Base-by-base conservation (phyloP, 1,284 basidiomycete genomes). In the Moesziomyces globuligerus region DNA sequence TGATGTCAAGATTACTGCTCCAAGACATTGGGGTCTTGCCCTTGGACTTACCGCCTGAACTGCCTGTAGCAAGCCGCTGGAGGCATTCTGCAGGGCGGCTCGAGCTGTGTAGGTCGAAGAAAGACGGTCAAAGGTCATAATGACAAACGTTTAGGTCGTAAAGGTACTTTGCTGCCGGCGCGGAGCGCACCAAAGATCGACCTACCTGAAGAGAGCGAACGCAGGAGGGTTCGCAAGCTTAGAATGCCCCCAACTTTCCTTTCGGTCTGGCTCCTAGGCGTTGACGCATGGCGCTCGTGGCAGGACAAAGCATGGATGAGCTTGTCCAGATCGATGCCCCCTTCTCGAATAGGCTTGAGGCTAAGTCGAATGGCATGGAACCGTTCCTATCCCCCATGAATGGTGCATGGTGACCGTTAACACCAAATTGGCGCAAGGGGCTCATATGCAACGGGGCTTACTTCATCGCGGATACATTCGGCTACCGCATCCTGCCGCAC, bases 241-340 rank as follows among this genome's bases (percentile, higher is more conserved):
- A 94, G 86, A 84, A 94, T 89, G 68, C 92, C 89, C 3, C 86
- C 83, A 43, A 94, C 88, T 15, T 91, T 88, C 17, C 86, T 83
- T 11, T 89, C 89, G 1, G 90, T 90, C 3, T 86, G 85, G 64
- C 88, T 89, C 3, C 53, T 20, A 21, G 58, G 24, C 21, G 25
- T 52, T n/a, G 29, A 21, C 15, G 48, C 62, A 15, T 38, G 17
- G 52, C 20, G 78, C 18, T 49, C 47, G 9, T 37, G 48, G 21
- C 39, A 47, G n/a, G 66, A 53, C 1, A 72, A 45, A 7, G 47
- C 25, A 26, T 70, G 55, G n/a, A 94, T 90, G 6, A 96, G 85
- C 78, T 91, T 93, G 82, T 97, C 94, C 24, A 94, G 86, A 76
- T 97, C 94, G 76, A 91, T 86, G 81, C 91, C 34, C 21, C 51